phyloP scores from a whole-genome alignment of 2,329 filamentous ascomycete genomes.

The Fusarium caatingaense region DNA sequence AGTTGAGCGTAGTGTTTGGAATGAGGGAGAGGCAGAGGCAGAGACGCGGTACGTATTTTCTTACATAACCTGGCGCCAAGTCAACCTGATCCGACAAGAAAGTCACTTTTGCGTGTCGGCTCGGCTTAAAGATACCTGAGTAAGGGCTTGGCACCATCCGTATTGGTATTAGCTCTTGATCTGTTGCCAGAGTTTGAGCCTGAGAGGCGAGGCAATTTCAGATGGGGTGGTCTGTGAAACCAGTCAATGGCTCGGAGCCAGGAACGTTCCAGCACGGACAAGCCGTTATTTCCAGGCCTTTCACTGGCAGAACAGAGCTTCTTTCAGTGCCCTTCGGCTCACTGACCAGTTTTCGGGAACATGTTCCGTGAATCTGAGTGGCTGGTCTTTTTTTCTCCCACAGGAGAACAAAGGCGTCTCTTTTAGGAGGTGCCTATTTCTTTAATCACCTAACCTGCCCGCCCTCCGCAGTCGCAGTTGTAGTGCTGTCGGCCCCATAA shows the following conservation, averaged over 20 bases:
- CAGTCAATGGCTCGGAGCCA: conserved; percentile 21
- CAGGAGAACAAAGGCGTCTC: conserved; percentile 19
- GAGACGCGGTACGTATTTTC: conserved; percentile 17
- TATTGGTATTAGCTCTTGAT: neutral
- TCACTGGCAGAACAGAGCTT: conserved; percentile 6
- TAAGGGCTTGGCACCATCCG: neutral
- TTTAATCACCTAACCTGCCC: neutral
- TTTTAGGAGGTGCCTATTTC: neutral
- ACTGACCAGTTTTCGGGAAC: conserved; percentile 30
- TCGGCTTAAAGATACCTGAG: neutral
- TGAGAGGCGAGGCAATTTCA: conserved; percentile 50
- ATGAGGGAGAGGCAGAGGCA: conserved; percentile 42
- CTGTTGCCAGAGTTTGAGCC: conserved; percentile 40
- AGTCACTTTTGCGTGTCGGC: neutral
- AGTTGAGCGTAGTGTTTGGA: conserved; percentile 47
- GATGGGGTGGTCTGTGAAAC: conserved; percentile 17
- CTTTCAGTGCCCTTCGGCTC: conserved; percentile 26
- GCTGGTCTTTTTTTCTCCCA: conserved; percentile 15
- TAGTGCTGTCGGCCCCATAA: conserved; percentile 13
- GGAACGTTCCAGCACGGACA: conserved; percentile 28
- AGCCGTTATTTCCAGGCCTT: conserved; percentile 21
- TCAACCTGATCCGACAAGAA: neutral
- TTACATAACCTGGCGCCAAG: neutral
- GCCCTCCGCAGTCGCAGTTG: conserved; percentile 4
- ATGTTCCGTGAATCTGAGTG: conserved; percentile 36